Base-by-base conservation (phyloP, 1,284 basidiomycete species). In the Vanrija sp. region DNA sequence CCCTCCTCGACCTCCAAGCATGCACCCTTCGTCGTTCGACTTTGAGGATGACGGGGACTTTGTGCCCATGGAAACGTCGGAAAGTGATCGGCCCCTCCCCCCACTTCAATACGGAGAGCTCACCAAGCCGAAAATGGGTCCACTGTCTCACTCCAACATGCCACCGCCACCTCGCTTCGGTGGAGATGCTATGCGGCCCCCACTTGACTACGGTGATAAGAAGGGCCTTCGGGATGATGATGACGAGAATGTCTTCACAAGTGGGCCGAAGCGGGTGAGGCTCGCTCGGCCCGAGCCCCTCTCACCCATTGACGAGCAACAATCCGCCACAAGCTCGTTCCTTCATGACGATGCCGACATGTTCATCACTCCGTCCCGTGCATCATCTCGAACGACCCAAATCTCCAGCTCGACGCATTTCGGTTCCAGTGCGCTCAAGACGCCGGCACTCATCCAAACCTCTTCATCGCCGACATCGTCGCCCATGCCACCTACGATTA, bases 381-480 rank as follows among this genome's bases (percentile, higher is more conserved):
- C 69, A 34, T 12, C 34, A 14, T 34, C 34, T 46, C 60, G 66
- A 29, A 63, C 67, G 18, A 45, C 42, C 12, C 45, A 18, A 34
- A 5, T 43, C 55, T 12, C 48, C 5, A 42, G 44, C 21, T 51
- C 53, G 6, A 43, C 29, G 3, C 51, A 51, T 12, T 55, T 69
- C 18, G 62, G 57, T 9, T 66, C 67, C 2, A 67, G 66, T 38
- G 63, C 65, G 4, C 68, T 73, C 63, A 73, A 70, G 51, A 75
- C 73, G 0, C 73, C 73, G 5, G 73, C 69, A 6, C 57, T 75
- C 15, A 63, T 73, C 26, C 69, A 73, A 46, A 66, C 72, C 0
- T 69, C 72, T 0, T 77, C 75, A 7, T 75, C 73, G 1, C 75
- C 75, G 1, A 71, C 72, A 1, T 76, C 75, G 2, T 76, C 75